Conservation (phyloP, 345 rosid species). For the Dipteronia sinensis region DNA sequence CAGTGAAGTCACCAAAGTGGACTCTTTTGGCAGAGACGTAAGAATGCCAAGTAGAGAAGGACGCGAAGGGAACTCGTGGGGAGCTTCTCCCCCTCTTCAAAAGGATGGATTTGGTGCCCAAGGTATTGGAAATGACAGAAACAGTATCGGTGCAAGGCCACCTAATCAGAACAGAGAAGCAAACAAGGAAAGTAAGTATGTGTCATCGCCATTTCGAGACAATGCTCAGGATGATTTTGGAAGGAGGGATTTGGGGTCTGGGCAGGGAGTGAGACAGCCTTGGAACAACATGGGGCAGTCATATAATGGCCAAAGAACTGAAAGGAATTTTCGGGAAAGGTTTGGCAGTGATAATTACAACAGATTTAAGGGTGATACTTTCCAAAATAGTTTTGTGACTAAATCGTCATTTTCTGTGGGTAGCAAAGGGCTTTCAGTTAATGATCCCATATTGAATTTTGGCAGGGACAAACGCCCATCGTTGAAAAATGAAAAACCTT, state of each 20-base stretch:
- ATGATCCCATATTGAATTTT: conserved; percentile 51
- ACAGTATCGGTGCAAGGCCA: conserved; percentile 42
- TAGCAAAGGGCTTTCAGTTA: conserved; percentile 43
- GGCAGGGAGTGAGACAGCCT: conserved; percentile 61
- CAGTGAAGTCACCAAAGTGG: conserved; percentile 55
- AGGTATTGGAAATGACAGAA: conserved; percentile 56
- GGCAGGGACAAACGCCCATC: conserved; percentile 63
- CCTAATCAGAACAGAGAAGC: conserved; percentile 53
- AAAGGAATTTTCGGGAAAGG: conserved; percentile 43
- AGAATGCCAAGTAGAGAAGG: conserved; percentile 59
- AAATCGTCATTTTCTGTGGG: conserved; percentile 51
- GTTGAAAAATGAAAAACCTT: conserved; percentile 71
- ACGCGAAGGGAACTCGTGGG: conserved; percentile 71
- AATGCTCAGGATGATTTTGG: conserved; percentile 49
- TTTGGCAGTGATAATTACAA: conserved; percentile 56
- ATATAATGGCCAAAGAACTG: conserved; percentile 49
- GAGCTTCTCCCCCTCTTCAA: conserved; percentile 55
- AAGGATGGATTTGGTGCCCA: conserved; percentile 40
- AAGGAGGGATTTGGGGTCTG: conserved; percentile 60
- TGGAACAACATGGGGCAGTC: conserved; percentile 55
- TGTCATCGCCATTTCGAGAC: conserved; percentile 47
- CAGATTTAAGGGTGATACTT: conserved; percentile 45
- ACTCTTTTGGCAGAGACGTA: conserved; percentile 43
- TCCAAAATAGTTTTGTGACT: conserved; percentile 38
- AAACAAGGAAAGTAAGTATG: conserved; percentile 53